Percentiles rank a stretch among this genome's conserved stretches.
phyloP scores from a whole-genome alignment of 371 early-diverging fungal genomes.

The Rhizopus stolonifer region DNA sequence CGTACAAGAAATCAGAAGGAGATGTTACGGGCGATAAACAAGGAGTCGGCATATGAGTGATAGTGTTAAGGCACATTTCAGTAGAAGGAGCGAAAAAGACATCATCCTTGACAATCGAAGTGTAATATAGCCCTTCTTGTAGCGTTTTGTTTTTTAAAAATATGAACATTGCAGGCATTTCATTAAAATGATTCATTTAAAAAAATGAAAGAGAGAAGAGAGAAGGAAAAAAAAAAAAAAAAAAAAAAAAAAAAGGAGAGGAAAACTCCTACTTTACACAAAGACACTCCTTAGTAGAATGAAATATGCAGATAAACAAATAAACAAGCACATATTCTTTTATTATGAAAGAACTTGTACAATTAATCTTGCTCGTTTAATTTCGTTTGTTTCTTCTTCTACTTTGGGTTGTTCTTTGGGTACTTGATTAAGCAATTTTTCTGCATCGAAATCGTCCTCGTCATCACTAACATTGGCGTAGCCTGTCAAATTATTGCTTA shows the following conservation, averaged over 20 bases:
- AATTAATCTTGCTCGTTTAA: slow-evolving; percentile 34
- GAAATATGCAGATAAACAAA: not conserved
- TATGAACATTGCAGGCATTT: too few species aligned
- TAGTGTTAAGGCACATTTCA: slow-evolving; percentile 4
- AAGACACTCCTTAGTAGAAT: too few species aligned
- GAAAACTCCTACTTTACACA: too few species aligned
- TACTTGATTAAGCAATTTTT: slow-evolving; percentile 35
- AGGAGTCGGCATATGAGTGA: slow-evolving; percentile 29
- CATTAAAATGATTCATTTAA: too few species aligned
- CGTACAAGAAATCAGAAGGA: slow-evolving; percentile 40
- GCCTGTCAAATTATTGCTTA: slow-evolving; percentile 23
- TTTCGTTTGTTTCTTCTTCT: slow-evolving; percentile 19
- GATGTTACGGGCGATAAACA: slow-evolving; percentile 42
- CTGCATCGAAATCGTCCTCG: slow-evolving; percentile 46
- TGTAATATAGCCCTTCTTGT: too few species aligned
- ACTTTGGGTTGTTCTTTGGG: slow-evolving; percentile 8
- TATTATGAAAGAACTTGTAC: slow-evolving; percentile 17
- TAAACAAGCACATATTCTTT: not conserved
- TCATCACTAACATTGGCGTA: slow-evolving; percentile 22
- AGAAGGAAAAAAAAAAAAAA: too few species aligned
- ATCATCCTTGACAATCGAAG: too few species aligned
- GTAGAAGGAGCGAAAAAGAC: slow-evolving; percentile 16
- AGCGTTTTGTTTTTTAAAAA: too few species aligned
- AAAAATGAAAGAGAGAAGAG: too few species aligned
- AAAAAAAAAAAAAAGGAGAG: too few species aligned